These are phyloP conservation scores for Penicillium simplicissimum DNA, from an alignment of 495 filamentous ascomycete genomes.

Conservation along the genomic window DNA sequence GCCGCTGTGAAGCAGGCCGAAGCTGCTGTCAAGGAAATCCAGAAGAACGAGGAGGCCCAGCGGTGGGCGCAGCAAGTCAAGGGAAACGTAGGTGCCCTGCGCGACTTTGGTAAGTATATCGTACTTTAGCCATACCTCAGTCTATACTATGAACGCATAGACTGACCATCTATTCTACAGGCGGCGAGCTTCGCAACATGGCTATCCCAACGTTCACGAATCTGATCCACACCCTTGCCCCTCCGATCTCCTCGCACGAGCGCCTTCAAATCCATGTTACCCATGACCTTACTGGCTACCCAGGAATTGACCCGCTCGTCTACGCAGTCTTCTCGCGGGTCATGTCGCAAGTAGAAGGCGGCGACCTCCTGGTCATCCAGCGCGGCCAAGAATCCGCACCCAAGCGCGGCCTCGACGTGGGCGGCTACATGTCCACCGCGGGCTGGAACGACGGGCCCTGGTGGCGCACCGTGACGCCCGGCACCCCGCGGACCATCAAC, in stretches of 20 bases:
- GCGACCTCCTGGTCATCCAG: slow-evolving; percentile 95
- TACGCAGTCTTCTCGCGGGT: slow-evolving; percentile 92
- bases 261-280: slow-evolving; percentile 97
- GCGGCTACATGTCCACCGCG: slow-evolving; percentile 54
- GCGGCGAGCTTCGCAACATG: slow-evolving; percentile 83
- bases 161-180: slow-evolving; percentile 47
- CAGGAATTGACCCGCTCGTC: slow-evolving; percentile 89
- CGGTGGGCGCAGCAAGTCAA: slow-evolving; percentile 94
- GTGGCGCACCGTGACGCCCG: slow-evolving; percentile 74
- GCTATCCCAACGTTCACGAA: slow-evolving; percentile 94
- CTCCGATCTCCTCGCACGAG: slow-evolving; percentile 96
- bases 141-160: background rate
- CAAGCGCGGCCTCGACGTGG: slow-evolving; percentile 59
- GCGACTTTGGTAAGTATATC: slow-evolving; percentile 73
- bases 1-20: slow-evolving; percentile 95
- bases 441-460: slow-evolving; percentile 90
- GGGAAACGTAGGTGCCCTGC: slow-evolving; percentile 83
- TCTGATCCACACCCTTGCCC: slow-evolving; percentile 90
- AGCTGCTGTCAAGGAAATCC: slow-evolving; percentile 89
- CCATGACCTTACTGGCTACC: slow-evolving; percentile 91
- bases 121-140: background rate
- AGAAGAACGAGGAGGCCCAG: slow-evolving; percentile 93
- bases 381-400: slow-evolving; percentile 81
- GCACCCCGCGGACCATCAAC: slow-evolving; percentile 71
- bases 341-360: slow-evolving; percentile 98